Evolutionary conservation across 306 rosid species (phyloP).

Genomic region (Pterocarpus macrocarpus): DNA sequence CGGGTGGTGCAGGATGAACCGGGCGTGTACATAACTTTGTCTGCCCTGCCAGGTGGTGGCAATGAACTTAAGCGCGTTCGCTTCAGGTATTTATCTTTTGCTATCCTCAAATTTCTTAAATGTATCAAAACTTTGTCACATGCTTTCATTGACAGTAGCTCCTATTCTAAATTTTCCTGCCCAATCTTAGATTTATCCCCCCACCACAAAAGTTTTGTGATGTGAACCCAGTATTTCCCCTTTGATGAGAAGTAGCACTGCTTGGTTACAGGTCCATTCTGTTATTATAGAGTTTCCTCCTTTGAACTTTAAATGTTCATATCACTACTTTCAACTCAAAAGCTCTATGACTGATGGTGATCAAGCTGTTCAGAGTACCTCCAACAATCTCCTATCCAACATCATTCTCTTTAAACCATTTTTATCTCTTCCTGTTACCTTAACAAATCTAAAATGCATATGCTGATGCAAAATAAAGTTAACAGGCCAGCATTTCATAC

Average conservation of each 20-base stretch:
- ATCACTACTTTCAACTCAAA: slow-evolving; percentile 20
- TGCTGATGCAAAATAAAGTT: background rate
- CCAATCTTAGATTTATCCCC: background rate
- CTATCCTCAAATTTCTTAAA: slow-evolving; percentile 18
- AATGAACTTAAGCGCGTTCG: slow-evolving; percentile 92
- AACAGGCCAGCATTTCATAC: slow-evolving; percentile 6
- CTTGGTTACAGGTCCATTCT: slow-evolving; percentile 28
- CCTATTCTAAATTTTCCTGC: background rate
- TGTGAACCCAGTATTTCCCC: background rate
- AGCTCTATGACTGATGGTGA: slow-evolving; percentile 6
- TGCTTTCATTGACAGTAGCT: slow-evolving; percentile 1
- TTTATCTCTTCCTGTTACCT: background rate
- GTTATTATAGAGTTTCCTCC: slow-evolving; percentile 9
- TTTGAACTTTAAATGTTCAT: slow-evolving; percentile 1
- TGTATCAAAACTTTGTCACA: slow-evolving; percentile 29
- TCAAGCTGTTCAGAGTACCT: background rate
- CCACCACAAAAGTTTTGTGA: background rate
- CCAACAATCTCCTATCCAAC: background rate
- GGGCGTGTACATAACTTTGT: slow-evolving; percentile 85
- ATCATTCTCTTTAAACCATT: background rate
- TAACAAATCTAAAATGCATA: background rate
- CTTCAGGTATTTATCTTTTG: slow-evolving; percentile 76
- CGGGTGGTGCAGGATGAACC: slow-evolving; percentile 93
- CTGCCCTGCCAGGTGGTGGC: slow-evolving; percentile 69
- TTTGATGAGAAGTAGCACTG: background rate